phyloP scores from a whole-genome alignment of 495 filamentous ascomycete genomes.

The Coniosporium apollinis region DNA sequence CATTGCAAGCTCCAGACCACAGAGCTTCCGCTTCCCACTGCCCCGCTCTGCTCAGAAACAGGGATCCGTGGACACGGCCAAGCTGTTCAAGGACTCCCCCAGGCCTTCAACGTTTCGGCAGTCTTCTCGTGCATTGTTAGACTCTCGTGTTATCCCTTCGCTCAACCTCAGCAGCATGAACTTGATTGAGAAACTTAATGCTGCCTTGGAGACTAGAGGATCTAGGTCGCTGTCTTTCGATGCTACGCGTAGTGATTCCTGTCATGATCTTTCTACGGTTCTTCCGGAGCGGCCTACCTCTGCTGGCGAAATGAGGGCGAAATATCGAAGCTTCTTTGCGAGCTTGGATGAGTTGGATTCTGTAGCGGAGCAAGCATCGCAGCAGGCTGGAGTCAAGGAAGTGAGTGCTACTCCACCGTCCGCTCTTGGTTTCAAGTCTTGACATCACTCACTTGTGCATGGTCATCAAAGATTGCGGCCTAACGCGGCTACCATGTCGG shows the following conservation, averaged over 20 bases:
- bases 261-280: slow-evolving; percentile 9
- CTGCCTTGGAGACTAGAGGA: slow-evolving; percentile 16
- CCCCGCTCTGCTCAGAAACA: slow-evolving; percentile 3
- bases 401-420: too few relatives aligned
- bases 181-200: slow-evolving; percentile 21
- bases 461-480: too few relatives aligned
- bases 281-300: slow-evolving; percentile 15
- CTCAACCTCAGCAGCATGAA: slow-evolving; percentile 26
- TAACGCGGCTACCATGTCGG: too few relatives aligned
- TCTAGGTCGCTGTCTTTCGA: slow-evolving; percentile 14
- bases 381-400: background rate
- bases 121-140: slow-evolving; percentile 12
- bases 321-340: slow-evolving; percentile 23
- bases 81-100: slow-evolving; percentile 11
- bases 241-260: background rate
- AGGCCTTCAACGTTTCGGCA: slow-evolving; percentile 3
- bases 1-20: slow-evolving; percentile 13
- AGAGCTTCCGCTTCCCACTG: slow-evolving; percentile 14
- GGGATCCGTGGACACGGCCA: slow-evolving; percentile 5
- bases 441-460: too few relatives aligned
- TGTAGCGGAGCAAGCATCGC: background rate
- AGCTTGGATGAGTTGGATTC: slow-evolving; percentile 15
- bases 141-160: slow-evolving; percentile 20
- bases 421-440: too few relatives aligned
- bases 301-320: slow-evolving; percentile 16